Base-by-base conservation (phyloP, 768 basidiomycete genomes). In the Rhodotorula kratochvilovae region DNA sequence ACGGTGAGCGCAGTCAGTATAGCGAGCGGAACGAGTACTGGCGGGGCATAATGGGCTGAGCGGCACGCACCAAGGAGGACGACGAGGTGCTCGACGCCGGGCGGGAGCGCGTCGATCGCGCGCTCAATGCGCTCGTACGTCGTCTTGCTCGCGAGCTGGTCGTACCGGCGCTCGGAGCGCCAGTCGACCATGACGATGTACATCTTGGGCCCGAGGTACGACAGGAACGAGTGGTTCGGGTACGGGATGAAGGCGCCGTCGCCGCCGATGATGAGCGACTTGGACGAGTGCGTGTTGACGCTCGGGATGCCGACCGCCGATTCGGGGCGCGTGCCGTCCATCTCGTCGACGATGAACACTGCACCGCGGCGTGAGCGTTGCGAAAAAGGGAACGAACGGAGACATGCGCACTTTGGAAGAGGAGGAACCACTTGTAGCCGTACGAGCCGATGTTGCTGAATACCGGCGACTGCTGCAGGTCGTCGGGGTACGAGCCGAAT, bases 401-500 rank as follows among this genome's bases (percentile, higher is more conserved):
- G 19, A 63, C 43, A 75, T 90, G 61, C 64, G 16, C 36, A 71
- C 68, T 91, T 76, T 99, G 95, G 83, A 99, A 98, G 2, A 99
- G 83, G 31, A 95, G 83, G 82, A 88, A 99, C 83, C 88, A 94
- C 80, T 94, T 94, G 81, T 93, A 96, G 31, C 88, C 91, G 74
- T 90, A 83, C 1, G 86, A 81, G 12, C 94, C 95, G 65, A 97
- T 90, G 65, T 66, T 15, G 25, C 62, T 66, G 63, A 78, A 77
- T 21, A 77, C 73, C 3, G 74, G 69, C 1, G 71, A 71, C 12
- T 31, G 21, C 55, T 72, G 72, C 23, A 77, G 79, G 45, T 90
- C 86, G 51, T 93, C 90, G 2, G 92, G 91, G 82, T 94, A 91
- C 89, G 75, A 39, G 33, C 51, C 71, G 53, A 69, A 74, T 10